A percentile compares a stretch with the other conserved stretches of the same genome.
Conservation (phyloP, 1,284 basidiomycete genomes). For the Bjerkandera adusta region DNA sequence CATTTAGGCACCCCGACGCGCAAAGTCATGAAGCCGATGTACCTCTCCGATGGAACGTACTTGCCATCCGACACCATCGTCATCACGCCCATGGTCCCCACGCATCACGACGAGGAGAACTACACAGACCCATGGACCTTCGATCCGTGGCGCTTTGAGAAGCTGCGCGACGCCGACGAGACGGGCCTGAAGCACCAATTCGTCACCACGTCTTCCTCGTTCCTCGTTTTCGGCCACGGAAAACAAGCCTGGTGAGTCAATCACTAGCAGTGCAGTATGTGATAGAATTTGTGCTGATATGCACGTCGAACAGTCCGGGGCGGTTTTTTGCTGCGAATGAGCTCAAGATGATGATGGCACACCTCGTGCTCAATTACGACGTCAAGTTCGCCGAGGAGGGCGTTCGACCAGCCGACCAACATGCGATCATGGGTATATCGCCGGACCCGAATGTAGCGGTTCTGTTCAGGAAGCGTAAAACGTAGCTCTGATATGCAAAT, state of each 20-base stretch:
- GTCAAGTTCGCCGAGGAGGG: conserved; percentile 36
- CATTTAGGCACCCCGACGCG: conserved; percentile 18
- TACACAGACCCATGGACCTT: conserved; percentile 41
- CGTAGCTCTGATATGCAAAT: not conserved
- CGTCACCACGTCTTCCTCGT: conserved; percentile 34
- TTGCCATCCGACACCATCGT: conserved; percentile 43
- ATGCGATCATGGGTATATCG: conserved; percentile 2
- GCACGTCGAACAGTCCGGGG: conserved; percentile 31
- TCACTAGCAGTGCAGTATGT: not conserved
- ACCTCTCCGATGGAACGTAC: conserved; percentile 35
- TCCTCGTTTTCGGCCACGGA: conserved; percentile 42
- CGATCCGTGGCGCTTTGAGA: conserved; percentile 44
- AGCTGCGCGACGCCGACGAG: conserved; percentile 31
- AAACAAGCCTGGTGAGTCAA: conserved; percentile 42
- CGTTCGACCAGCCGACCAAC: conserved; percentile 19
- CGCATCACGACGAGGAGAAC: conserved; percentile 39
- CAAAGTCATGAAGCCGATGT: conserved; percentile 30
- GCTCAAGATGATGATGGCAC: conserved; percentile 43
- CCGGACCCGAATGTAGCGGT: conserved; percentile 16
- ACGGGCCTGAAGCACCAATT: conserved; percentile 28
- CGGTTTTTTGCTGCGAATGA: conserved; percentile 45
- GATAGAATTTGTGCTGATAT: not conserved
- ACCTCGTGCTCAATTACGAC: conserved; percentile 44
- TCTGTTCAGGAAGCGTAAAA: conserved; percentile 15
- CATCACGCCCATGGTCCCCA: conserved; percentile 37